A percentile compares a stretch with the other conserved stretches of the same genome.
These are phyloP conservation scores for Gaultheria prostrata DNA, from an alignment of 148 eudicot genomes.

Conservation along the genomic window DNA sequence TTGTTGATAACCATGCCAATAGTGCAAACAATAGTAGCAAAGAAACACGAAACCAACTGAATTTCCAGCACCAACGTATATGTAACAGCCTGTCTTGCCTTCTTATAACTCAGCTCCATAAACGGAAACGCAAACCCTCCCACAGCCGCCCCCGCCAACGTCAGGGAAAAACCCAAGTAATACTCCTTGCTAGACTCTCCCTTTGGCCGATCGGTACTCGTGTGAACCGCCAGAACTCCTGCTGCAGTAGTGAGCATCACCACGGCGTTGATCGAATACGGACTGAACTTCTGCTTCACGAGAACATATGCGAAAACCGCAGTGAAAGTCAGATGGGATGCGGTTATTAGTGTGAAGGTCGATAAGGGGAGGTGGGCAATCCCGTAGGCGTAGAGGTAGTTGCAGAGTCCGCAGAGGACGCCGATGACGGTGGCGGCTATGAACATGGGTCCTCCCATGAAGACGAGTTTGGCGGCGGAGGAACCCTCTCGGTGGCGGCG, in stretches of 20 bases:
- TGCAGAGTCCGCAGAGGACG: constrained; percentile 46
- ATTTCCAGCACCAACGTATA: constrained; percentile 63
- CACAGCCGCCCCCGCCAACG: constrained; percentile 42
- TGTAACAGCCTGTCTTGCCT: constrained; percentile 35
- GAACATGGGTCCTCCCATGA: constrained; percentile 24
- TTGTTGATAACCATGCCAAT: not conserved
- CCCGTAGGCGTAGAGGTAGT: constrained; percentile 56
- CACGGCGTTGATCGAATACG: constrained; percentile 57
- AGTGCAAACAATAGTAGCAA: not conserved
- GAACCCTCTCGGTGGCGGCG: constrained; percentile 33
- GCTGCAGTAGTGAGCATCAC: constrained; percentile 56
- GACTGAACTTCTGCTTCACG: constrained; percentile 33
- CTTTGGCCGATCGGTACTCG: constrained; percentile 43
- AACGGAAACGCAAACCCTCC: constrained; percentile 54
- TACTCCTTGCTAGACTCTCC: constrained; percentile 37
- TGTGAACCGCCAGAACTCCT: constrained; percentile 48
- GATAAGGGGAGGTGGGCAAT: constrained; percentile 56
- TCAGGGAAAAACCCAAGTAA: constrained; percentile 46
- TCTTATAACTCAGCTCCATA: constrained; percentile 54
- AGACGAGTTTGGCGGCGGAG: constrained; percentile 22
- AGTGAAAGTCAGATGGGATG: constrained; percentile 18
- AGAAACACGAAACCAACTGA: constrained; percentile 36
- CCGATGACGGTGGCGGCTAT: constrained; percentile 32
- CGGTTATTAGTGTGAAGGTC: constrained; percentile 52
- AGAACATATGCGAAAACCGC: not conserved